Percentiles rank a stretch among this genome's conserved stretches.
These are phyloP conservation scores for Cryphonectria japonica DNA, from an alignment of 2,329 filamentous ascomycete species.

Conservation along the genomic window DNA sequence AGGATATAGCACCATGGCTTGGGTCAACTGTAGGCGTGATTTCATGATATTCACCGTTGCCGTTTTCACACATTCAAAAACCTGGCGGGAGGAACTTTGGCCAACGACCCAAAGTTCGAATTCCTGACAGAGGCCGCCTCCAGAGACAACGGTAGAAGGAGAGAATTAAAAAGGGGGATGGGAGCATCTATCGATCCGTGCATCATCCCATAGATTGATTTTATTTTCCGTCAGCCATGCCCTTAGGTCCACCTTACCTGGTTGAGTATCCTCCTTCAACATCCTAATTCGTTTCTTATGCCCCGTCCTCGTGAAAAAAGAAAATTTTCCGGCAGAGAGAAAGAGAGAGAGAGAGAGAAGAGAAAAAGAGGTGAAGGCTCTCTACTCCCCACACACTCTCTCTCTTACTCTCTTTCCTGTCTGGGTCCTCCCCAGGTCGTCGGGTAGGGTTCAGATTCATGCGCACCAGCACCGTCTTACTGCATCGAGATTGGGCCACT, in stretches of 20 bases:
- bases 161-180: background rate
- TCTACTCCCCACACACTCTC: too few relatives aligned
- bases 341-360: background rate
- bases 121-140: background rate
- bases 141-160: background rate
- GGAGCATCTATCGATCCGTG: constrained; percentile 4
- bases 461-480: background rate
- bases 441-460: constrained; percentile 1
- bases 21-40: background rate
- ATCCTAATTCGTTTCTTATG: background rate
- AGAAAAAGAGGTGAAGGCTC: too few relatives aligned
- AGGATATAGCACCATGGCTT: background rate
- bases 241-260: background rate
- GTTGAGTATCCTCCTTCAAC: background rate
- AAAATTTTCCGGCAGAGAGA: background rate
- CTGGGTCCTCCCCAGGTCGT: background rate
- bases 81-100: background rate
- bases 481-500: background rate
- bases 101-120: background rate
- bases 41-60: background rate
- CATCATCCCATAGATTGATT: constrained; percentile 5
- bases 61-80: background rate
- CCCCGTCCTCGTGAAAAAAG: background rate
- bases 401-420: background rate
- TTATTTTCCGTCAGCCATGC: constrained; percentile 2